Percentiles rank a stretch among this genome's conserved stretches.
phyloP scores from a whole-genome alignment of 192 early-diverging fungal genomes.

The Coemansia sp. region DNA sequence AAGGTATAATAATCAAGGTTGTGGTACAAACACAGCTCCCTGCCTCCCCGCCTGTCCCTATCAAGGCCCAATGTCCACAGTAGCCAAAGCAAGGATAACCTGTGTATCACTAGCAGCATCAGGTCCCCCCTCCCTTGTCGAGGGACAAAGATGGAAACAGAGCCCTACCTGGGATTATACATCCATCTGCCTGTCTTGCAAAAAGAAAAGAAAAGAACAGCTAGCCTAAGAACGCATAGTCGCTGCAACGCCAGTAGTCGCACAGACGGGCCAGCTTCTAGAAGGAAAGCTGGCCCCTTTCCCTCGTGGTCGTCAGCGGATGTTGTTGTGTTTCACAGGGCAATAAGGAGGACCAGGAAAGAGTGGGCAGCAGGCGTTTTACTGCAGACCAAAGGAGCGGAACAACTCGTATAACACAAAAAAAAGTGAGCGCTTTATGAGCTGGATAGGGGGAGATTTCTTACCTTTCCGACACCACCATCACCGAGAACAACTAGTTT shows the following conservation, averaged over 20 bases:
- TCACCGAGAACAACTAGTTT: constrained; percentile 94
- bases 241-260: neutral
- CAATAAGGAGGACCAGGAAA: neutral
- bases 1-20: too few relatives aligned
- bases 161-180: too few relatives aligned
- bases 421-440: neutral
- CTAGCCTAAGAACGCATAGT: neutral
- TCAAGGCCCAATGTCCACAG: too few relatives aligned
- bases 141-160: too few relatives aligned
- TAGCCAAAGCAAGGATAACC: too few relatives aligned
- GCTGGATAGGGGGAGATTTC: constrained; percentile 7
- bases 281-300: neutral
- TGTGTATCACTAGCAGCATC: too few relatives aligned
- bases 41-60: too few relatives aligned
- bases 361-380: neutral
- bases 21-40: too few relatives aligned
- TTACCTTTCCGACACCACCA: constrained; percentile 93
- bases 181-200: neutral
- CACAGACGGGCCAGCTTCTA: neutral
- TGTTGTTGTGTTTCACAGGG: too few relatives aligned
- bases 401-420: neutral
- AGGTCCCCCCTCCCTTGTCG: too few relatives aligned
- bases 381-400: neutral
- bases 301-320: too few relatives aligned
- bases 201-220: neutral